phyloP scores from a whole-genome alignment of 2,329 filamentous ascomycete genomes.

The Lomentospora prolificans region DNA sequence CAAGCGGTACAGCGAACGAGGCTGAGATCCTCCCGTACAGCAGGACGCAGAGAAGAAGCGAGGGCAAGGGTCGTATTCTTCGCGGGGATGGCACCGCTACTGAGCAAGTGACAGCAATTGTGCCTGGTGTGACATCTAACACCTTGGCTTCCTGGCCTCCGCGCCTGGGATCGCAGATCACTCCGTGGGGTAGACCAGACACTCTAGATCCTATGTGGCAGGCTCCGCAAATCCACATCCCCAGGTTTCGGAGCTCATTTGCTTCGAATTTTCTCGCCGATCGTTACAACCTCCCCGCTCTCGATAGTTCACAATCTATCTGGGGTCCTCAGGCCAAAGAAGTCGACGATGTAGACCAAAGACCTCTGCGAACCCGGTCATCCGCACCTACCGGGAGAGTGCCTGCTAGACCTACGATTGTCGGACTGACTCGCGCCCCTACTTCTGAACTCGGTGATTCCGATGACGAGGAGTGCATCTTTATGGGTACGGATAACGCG shows the following conservation, averaged over 20 bases:
- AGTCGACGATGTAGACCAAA: conserved; percentile 15
- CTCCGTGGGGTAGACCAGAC: no score
- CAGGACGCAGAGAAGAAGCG: no score
- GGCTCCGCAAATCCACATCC: conserved; percentile 11
- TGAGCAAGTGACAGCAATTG: no score
- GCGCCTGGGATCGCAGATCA: no score
- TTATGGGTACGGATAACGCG: not conserved
- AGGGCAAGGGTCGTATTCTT: conserved; percentile 26
- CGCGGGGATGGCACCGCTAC: conserved; percentile 9
- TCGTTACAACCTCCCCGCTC: conserved; percentile 22
- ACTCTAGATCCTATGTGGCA: conserved; percentile 11
- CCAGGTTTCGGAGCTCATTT: conserved; percentile 12
- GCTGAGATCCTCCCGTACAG: conserved; percentile 17
- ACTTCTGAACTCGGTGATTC: conserved; percentile 5
- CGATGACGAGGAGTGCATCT: conserved; percentile 9
- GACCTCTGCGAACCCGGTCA: not conserved
- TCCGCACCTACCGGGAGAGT: not conserved
- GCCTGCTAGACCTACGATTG: conserved; percentile 9
- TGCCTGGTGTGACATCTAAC: no score
- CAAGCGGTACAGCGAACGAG: conserved; percentile 20
- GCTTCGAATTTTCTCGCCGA: conserved; percentile 13
- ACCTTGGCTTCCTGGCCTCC: no score
- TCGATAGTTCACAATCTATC: conserved; percentile 22
- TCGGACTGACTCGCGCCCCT: conserved; percentile 7
- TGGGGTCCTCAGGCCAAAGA: conserved; percentile 20